Evolutionary conservation across 2,329 filamentous ascomycete genomes (phyloP).

Genomic region (Ceratocystis cubensis): DNA sequence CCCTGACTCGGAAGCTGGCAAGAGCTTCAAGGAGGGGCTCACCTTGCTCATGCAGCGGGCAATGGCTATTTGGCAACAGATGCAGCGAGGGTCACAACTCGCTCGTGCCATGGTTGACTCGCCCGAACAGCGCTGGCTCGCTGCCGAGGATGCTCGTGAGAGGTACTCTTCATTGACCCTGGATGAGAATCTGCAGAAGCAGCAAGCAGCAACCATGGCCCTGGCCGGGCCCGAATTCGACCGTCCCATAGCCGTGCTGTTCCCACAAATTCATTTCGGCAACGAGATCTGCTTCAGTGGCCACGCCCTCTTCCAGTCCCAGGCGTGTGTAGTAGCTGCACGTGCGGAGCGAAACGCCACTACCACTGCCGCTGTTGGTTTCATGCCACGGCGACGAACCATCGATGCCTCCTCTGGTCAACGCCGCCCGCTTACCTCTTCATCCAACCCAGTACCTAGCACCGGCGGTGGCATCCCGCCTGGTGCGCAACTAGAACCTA

Average conservation of each 20-base stretch:
- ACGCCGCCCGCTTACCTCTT: slow-evolving; percentile 3
- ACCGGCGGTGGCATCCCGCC: neutral
- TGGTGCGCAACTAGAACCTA: slow-evolving; percentile 14
- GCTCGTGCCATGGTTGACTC: slow-evolving; percentile 16
- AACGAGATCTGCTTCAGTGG: slow-evolving; percentile 20
- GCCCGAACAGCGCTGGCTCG: slow-evolving; percentile 18
- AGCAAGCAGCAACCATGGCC: slow-evolving; percentile 7
- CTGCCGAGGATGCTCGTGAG: slow-evolving; percentile 16
- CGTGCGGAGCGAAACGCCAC: slow-evolving; percentile 17
- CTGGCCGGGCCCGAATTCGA: slow-evolving; percentile 14
- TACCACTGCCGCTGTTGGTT: slow-evolving; percentile 2
- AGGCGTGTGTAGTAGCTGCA: slow-evolving; percentile 18
- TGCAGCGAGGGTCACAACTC: slow-evolving; percentile 20
- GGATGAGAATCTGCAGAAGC: slow-evolving; percentile 14
- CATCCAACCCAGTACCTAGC: neutral
- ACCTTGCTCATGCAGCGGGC: slow-evolving; percentile 18
- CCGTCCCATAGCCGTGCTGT: slow-evolving; percentile 18
- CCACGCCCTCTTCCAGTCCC: slow-evolving; percentile 19
- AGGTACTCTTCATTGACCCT: slow-evolving; percentile 19
- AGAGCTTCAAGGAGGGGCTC: slow-evolving; percentile 19
- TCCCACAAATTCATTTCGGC: slow-evolving; percentile 20
- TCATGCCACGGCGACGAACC: slow-evolving; percentile 16
- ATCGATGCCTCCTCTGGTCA: neutral
- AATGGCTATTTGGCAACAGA: slow-evolving; percentile 21
- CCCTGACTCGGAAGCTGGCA: slow-evolving; percentile 3